phyloP scores from a whole-genome alignment of 352 stramenopile genomes.

The Phytophthora aleatoria region DNA sequence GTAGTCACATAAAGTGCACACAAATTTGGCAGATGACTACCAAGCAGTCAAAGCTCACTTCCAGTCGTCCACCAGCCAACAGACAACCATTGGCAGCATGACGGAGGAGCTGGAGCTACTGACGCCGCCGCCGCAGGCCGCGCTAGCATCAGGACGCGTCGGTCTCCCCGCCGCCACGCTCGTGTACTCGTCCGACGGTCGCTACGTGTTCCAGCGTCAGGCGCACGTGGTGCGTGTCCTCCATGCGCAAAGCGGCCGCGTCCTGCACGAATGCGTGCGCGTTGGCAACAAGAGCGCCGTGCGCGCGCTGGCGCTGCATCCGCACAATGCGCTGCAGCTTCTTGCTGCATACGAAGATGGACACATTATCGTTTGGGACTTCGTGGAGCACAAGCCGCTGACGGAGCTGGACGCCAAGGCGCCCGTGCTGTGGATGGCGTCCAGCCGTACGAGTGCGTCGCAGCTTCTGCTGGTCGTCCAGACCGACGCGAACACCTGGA shows the following conservation, averaged over 20 bases:
- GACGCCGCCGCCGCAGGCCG: slow-evolving; percentile 24
- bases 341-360: slow-evolving; percentile 72
- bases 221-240: slow-evolving; percentile 75
- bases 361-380: slow-evolving; percentile 76
- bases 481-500: slow-evolving; percentile 37
- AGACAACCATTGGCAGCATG: slow-evolving; percentile 11
- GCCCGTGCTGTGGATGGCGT: slow-evolving; percentile 73
- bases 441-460: slow-evolving; percentile 57
- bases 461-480: slow-evolving; percentile 68
- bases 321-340: slow-evolving; percentile 72
- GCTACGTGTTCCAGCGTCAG: slow-evolving; percentile 81
- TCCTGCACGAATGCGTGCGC: slow-evolving; percentile 76
- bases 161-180: slow-evolving; percentile 36
- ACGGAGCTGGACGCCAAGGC: slow-evolving; percentile 53
- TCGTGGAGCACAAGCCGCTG: slow-evolving; percentile 70
- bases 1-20: not conserved
- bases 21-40: not conserved
- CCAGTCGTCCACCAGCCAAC: slow-evolving; percentile 11
- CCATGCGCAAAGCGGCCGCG: slow-evolving; percentile 70
- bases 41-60: slow-evolving; percentile 18
- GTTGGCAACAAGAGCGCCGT: slow-evolving; percentile 31
- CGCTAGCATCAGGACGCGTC: not conserved
- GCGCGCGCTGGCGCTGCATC: slow-evolving; percentile 66
- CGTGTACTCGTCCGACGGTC: slow-evolving; percentile 67
- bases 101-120: slow-evolving; percentile 36